A percentile compares a stretch with the other conserved stretches of the same genome.
These are phyloP conservation scores for Mycena citricolor DNA, from an alignment of 1,284 basidiomycete genomes.

Conservation along the genomic window DNA sequence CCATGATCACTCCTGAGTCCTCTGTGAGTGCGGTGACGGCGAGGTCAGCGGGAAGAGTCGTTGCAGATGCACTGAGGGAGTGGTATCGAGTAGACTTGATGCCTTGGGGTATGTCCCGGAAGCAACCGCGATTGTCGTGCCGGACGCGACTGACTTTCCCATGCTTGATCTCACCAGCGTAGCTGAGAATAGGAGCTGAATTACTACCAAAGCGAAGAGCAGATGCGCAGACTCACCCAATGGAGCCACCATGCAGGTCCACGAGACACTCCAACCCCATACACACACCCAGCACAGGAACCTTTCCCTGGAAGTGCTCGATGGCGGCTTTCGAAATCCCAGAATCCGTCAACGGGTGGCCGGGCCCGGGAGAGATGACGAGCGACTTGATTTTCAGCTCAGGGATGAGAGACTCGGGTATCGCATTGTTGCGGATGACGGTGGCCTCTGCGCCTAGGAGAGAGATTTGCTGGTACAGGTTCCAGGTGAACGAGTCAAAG, in stretches of 20 bases:
- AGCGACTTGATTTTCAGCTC: conserved; percentile 73
- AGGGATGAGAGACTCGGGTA: conserved; percentile 68
- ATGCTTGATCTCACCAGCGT: conserved; percentile 98
- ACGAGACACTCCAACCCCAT: conserved; percentile 99
- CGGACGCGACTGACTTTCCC: conserved; percentile 89
- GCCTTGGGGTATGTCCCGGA: conserved; percentile 79
- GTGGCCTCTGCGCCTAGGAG: conserved; percentile 85
- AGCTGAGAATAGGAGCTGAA: conserved; percentile 47
- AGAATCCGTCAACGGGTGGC: conserved; percentile 91
- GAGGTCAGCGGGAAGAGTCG: conserved; percentile 78
- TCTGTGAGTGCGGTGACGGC: conserved; percentile 85
- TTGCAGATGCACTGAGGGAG: conserved; percentile 85
- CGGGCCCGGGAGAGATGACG: conserved; percentile 96
- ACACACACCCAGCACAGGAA: conserved; percentile 95
- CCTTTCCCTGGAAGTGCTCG: conserved; percentile 86
- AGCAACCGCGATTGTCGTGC: conserved; percentile 91
- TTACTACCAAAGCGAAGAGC: background rate
- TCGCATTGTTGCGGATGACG: conserved; percentile 90
- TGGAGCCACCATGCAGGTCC: conserved; percentile 84
- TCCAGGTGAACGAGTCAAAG: conserved; percentile 96
- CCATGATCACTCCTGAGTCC: conserved; percentile 96
- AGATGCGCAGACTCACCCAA: conserved; percentile 54
- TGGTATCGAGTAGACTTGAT: conserved; percentile 95
- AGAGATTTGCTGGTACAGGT: conserved; percentile 89
- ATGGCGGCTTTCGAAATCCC: conserved; percentile 91